These are phyloP conservation scores for Citeromyces nyonsensis DNA, from an alignment of 805 yeast species.

Conservation along the genomic window DNA sequence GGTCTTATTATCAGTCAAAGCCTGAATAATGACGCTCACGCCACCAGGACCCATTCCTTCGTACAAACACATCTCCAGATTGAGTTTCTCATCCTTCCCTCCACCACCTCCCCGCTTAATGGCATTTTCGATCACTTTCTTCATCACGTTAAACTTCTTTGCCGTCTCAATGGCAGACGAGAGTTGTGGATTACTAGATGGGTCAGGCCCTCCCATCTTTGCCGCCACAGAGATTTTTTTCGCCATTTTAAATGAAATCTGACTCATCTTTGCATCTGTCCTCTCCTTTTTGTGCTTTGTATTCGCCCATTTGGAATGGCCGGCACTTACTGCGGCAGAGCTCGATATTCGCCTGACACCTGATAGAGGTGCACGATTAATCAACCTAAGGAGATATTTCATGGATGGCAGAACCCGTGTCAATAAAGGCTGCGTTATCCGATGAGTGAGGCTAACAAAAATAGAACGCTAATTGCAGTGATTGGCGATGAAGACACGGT, in stretches of 20 bases:
- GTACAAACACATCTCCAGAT: constrained; percentile 43
- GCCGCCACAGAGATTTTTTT: constrained; percentile 65
- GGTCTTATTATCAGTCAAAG: constrained; percentile 78
- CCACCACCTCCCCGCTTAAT: constrained; percentile 73
- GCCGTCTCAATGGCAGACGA: constrained; percentile 71
- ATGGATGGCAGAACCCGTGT: background rate
- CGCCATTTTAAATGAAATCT: constrained; percentile 56
- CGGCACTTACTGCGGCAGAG: constrained; percentile 26
- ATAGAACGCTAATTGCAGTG: constrained; percentile 78
- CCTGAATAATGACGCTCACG: constrained; percentile 71
- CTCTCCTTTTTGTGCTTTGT: constrained; percentile 90
- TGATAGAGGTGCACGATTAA: background rate
- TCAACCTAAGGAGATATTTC: background rate
- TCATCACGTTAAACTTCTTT: constrained; percentile 57
- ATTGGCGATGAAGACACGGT: constrained; percentile 97
- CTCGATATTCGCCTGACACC: background rate
- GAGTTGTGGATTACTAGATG: constrained; percentile 38
- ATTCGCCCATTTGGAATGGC: constrained; percentile 93
- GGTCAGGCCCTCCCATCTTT: constrained; percentile 58
- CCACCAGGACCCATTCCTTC: constrained; percentile 94
- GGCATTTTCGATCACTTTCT: constrained; percentile 78
- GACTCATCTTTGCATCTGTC: constrained; percentile 69
- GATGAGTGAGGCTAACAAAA: constrained; percentile 22
- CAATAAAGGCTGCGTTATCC: constrained; percentile 1
- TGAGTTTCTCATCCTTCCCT: constrained; percentile 34